Conservation (phyloP, 148 eudicot species). For the Amaranthus cruentus region DNA sequence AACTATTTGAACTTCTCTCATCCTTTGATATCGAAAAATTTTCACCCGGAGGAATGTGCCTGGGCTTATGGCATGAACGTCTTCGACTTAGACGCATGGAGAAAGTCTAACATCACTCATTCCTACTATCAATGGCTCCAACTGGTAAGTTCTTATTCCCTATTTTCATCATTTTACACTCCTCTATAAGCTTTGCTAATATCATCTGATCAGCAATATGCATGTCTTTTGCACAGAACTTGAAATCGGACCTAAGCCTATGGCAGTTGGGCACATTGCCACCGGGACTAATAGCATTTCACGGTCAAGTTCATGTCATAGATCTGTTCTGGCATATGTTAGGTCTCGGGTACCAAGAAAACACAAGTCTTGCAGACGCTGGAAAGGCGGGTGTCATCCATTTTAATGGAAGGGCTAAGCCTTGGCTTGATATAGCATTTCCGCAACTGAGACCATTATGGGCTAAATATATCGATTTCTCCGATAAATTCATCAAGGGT, state of each 20-base stretch:
- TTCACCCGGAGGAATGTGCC: conserved; percentile 78
- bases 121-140: conserved; percentile 79
- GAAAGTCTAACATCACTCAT: conserved; percentile 66
- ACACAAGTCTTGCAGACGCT: conserved; percentile 61
- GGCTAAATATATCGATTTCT: conserved; percentile 66
- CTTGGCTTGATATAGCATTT: conserved; percentile 91
- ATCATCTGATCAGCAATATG: not conserved
- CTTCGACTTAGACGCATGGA: conserved; percentile 80
- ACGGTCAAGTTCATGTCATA: conserved; percentile 62
- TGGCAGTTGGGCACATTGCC: conserved; percentile 97
- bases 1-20: conserved; percentile 85
- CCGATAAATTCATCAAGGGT: conserved; percentile 69
- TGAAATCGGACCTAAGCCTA: conserved; percentile 88
- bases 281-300: conserved; percentile 93
- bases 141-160: conserved; percentile 39
- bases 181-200: too few species aligned
- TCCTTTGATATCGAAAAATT: conserved; percentile 58
- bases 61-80: conserved; percentile 98
- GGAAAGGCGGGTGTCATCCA: conserved; percentile 79
- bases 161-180: not conserved
- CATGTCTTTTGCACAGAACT: conserved; percentile 47
- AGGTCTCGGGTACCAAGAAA: conserved; percentile 90
- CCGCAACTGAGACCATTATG: conserved; percentile 70
- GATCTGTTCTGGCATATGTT: conserved; percentile 93
- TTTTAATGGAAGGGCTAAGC: conserved; percentile 88